Evolutionary conservation across 225 moss, liverwort and hornwort genomes (phyloP).

Genomic region (Thuidium tamariscinum): DNA sequence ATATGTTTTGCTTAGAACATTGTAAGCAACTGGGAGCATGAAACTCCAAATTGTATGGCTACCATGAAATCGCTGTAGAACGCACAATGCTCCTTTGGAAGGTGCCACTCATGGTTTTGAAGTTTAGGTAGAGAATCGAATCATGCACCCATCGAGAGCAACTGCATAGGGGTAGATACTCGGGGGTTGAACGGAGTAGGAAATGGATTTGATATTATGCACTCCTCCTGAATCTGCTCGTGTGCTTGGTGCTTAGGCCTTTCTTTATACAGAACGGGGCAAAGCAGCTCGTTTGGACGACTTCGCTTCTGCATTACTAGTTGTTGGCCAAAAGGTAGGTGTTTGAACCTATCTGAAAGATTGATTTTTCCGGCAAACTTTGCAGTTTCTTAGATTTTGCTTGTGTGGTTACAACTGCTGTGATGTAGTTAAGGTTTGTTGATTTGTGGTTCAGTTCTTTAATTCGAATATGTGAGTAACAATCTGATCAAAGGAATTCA

Average conservation of each 20-base stretch:
- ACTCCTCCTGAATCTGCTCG: neutral
- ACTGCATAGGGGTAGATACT: neutral
- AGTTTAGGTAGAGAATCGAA: neutral
- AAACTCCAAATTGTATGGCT: neutral
- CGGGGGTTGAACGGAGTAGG: neutral
- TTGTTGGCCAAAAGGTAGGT: constrained; percentile 58
- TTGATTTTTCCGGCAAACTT: neutral
- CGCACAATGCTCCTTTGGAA: neutral
- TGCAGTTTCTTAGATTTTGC: neutral
- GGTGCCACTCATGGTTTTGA: neutral
- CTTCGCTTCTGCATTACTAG: constrained; percentile 73
- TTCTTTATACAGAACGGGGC: constrained; percentile 69
- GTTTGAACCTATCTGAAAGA: neutral
- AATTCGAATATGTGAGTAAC: neutral
- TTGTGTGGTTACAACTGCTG: neutral
- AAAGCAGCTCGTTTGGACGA: constrained; percentile 89
- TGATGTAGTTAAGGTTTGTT: neutral
- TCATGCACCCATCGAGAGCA: neutral
- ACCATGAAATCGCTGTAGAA: neutral
- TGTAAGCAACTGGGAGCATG: neutral
- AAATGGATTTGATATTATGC: neutral
- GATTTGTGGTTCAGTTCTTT: neutral
- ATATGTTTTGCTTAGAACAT: neutral
- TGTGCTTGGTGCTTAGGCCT: constrained; percentile 41
- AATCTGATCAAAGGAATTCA: neutral